phyloP scores from a whole-genome alignment of 1,139 yeast genomes.

The Taiozyma sp. region DNA sequence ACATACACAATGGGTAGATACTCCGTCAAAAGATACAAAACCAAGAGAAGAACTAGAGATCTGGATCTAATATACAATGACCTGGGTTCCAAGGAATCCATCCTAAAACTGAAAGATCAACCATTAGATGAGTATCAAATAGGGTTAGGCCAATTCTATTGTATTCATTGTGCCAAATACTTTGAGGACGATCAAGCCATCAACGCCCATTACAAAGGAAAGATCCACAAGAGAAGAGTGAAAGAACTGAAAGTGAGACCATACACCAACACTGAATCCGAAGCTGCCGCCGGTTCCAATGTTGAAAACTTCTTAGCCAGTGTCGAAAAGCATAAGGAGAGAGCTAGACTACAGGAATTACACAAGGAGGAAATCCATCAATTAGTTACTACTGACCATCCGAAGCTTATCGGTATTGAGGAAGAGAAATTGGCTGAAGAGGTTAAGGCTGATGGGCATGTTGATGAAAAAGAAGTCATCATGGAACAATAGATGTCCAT shows the following conservation, averaged over 20 bases:
- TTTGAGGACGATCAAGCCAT: conserved; percentile 75
- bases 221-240: conserved; percentile 81
- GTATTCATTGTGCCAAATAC: conserved; percentile 91
- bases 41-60: conserved; percentile 81
- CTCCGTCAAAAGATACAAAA: conserved; percentile 70
- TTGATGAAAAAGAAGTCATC: conserved; percentile 32
- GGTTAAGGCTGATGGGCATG: conserved; percentile 10
- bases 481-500: conserved; percentile 8
- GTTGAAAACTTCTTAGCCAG: conserved; percentile 57
- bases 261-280: conserved; percentile 81
- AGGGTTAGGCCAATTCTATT: conserved; percentile 91
- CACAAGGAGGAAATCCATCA: conserved; percentile 21
- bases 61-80: conserved; percentile 80
- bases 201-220: conserved; percentile 65
- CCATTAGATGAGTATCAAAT: conserved; percentile 86
- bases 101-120: conserved; percentile 65
- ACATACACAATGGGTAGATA: conserved; percentile 68
- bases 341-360: conserved; percentile 16
- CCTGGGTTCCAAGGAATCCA: conserved; percentile 56
- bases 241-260: conserved; percentile 73
- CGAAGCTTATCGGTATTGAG: conserved; percentile 17
- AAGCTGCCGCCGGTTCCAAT: conserved; percentile 83
- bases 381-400: conserved; percentile 19
- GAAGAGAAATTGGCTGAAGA: conserved; percentile 10
- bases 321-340: conserved; percentile 40